Conservation (phyloP, 345 rosid species). For the Camelina sativa region DNA sequence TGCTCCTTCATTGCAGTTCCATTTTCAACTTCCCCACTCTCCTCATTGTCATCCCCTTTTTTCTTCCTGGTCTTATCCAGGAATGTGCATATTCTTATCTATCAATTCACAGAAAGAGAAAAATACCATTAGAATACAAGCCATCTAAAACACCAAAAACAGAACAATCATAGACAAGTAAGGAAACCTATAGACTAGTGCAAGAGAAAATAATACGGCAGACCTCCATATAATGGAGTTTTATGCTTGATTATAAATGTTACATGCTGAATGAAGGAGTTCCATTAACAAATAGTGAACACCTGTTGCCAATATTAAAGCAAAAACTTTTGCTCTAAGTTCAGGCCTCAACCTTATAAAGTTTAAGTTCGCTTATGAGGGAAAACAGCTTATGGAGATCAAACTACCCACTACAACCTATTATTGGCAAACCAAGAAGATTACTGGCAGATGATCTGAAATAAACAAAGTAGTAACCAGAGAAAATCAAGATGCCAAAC, state of each 20-base stretch:
- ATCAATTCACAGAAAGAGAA: slow-evolving; percentile 32
- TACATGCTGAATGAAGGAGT: slow-evolving; percentile 13
- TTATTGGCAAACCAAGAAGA: slow-evolving; percentile 6
- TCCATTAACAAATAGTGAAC: not conserved
- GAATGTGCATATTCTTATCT: slow-evolving; percentile 77
- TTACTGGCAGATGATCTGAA: not conserved
- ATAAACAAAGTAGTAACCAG: slow-evolving; percentile 29
- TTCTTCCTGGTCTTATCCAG: slow-evolving; percentile 81
- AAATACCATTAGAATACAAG: slow-evolving; percentile 6
- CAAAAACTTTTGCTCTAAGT: not conserved
- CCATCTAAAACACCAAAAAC: slow-evolving; percentile 22
- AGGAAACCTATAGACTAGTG: slow-evolving; percentile 5
- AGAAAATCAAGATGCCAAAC: slow-evolving; percentile 46
- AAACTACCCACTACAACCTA: not conserved
- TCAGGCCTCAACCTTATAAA: slow-evolving; percentile 12
- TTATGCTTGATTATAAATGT: slow-evolving; percentile 7
- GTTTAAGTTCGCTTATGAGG: not conserved
- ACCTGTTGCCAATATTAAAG: not conserved
- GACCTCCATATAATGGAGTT: not conserved
- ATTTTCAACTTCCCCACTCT: slow-evolving; percentile 51
- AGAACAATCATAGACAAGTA: slow-evolving; percentile 22
- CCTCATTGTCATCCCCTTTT: slow-evolving; percentile 47
- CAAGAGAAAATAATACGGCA: slow-evolving; percentile 20
- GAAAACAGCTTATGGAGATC: slow-evolving; percentile 16
- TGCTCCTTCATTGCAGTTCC: slow-evolving; percentile 52